Evolutionary conservation across 306 rosid genomes (phyloP), one percentile per base, ranked within the genome.

Genomic region (Vicia villosa): DNA sequence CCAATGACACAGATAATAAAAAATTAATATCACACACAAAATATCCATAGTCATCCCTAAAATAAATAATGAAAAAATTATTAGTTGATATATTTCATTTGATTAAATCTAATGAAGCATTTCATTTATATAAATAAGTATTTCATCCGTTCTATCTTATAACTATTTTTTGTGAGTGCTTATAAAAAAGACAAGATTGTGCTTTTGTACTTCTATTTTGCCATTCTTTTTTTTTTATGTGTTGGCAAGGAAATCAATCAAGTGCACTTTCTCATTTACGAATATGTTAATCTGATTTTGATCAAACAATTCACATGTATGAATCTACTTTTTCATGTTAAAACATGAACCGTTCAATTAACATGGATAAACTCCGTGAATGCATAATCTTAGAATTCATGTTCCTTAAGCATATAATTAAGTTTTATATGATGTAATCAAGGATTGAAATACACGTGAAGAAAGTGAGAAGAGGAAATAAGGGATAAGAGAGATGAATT

Each of bases 391-490:
- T 10, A 56, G 38, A 28, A 1, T 56, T 12, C 11, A 13, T 56
- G 5, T 56, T 26, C 38, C 37, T 56, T 56, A 24, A 26, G 5
- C 61, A 55, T 4, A 77, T 77, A 58, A 81, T 56, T 46, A 60
- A 20, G 69, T 32, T 52, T 56, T 22, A 46, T 65, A 54, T 28
- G 54, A 62, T 41, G 62, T 54, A 38, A 77, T 42, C 46, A 30
- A 74, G 63, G 63, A 40, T 42, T 58, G 56, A 49, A 68, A 81
- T 40, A 55, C 30, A 63, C 42, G 69, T 38, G 77, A 65, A 68
- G 77, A 65, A 68, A 28, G 66, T 22, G 77, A 70, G 74, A 24
- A 57, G 43, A 55, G 20, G 11, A 19, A 65, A 21, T 34, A 47
- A 59, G 38, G 20, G 56, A 54, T 26, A 70, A 59, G 80, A 81